phyloP scores from a whole-genome alignment of 1,284 basidiomycete genomes.

The Earliella scabrosa region DNA sequence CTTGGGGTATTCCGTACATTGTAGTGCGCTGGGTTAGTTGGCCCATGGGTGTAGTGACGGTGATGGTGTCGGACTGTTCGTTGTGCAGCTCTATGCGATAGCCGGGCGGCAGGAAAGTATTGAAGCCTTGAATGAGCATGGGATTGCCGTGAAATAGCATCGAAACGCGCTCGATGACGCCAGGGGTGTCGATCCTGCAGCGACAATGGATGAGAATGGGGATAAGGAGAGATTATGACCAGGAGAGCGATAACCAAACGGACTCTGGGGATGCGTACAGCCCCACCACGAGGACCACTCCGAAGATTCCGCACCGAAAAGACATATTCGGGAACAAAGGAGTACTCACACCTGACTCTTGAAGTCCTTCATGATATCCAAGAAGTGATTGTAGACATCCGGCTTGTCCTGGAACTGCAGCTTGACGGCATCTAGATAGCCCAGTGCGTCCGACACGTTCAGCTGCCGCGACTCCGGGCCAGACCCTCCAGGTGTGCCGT shows the following conservation, averaged over 20 bases:
- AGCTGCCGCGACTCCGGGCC: conserved; percentile 48
- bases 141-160: conserved; percentile 95
- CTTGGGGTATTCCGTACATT: conserved; percentile 34
- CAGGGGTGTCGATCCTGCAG: conserved; percentile 94
- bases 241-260: neutral
- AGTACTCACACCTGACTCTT: conserved; percentile 89
- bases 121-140: conserved; percentile 96
- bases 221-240: neutral
- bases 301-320: neutral
- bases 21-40: conserved; percentile 71
- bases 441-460: conserved; percentile 92
- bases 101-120: conserved; percentile 96
- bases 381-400: conserved; percentile 96
- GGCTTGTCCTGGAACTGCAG: conserved; percentile 90
- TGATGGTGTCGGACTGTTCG: conserved; percentile 85
- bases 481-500: conserved; percentile 13
- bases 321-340: neutral
- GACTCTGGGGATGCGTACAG: neutral
- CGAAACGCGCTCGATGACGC: conserved; percentile 97
- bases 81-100: conserved; percentile 94
- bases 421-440: conserved; percentile 97
- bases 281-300: neutral
- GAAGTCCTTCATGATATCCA: conserved; percentile 99
- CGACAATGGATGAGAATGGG: neutral
- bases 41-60: conserved; percentile 92